Percentiles rank a stretch among this genome's conserved stretches.
Conservation (phyloP, 306 rosid genomes). For the Biancaea sappan region DNA sequence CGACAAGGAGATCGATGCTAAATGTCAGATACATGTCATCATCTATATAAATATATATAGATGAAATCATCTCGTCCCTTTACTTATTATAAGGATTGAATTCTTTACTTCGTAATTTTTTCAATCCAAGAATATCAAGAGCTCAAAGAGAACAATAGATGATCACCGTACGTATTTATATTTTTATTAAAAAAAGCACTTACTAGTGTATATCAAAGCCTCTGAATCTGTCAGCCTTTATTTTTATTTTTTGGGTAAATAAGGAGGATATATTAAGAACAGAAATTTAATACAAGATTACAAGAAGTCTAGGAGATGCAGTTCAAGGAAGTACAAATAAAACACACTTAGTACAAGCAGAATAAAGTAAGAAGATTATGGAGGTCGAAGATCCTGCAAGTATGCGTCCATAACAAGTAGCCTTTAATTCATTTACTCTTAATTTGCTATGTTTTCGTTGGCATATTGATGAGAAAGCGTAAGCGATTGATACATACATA, state of each 20-base stretch:
- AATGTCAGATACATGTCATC: background rate
- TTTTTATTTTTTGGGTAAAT: too few species aligned
- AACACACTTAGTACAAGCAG: too few species aligned
- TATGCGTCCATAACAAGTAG: too few species aligned
- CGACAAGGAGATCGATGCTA: too few species aligned
- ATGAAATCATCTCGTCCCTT: background rate
- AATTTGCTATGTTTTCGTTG: background rate
- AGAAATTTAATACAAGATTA: too few species aligned
- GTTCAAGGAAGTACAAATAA: too few species aligned
- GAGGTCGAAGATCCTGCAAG: too few species aligned
- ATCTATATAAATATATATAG: background rate
- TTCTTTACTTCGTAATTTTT: background rate
- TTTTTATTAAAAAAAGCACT: background rate
- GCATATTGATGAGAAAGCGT: background rate
- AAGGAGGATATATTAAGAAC: too few species aligned
- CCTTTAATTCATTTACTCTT: too few species aligned
- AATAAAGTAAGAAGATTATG: too few species aligned
- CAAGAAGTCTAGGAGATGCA: too few species aligned
- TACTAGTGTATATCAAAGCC: background rate
- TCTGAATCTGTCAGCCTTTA: background rate
- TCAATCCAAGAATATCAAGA: background rate
- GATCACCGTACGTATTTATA: background rate
- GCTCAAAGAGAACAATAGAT: background rate
- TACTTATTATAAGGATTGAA: background rate
- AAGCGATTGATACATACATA: too few species aligned